A percentile compares a stretch with the other conserved stretches of the same genome.
phyloP scores from a whole-genome alignment of 441 rosid genomes.

The Adansonia madagascariensis region DNA sequence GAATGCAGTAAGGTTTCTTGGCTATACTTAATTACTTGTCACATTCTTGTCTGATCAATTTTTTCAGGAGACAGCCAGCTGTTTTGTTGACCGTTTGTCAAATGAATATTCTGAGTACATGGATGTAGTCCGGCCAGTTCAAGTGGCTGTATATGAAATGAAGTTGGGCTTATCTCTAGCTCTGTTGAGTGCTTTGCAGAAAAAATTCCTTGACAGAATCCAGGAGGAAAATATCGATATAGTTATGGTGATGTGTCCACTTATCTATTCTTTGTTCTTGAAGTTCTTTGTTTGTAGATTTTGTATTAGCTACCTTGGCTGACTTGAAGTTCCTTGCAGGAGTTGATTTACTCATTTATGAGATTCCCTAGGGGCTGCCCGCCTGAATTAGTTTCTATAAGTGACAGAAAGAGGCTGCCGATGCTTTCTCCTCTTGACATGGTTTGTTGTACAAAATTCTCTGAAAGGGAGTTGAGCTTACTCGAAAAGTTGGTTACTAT shows the following conservation, averaged over 20 bases:
- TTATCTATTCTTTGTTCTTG: slow-evolving; percentile 23
- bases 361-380: slow-evolving; percentile 69
- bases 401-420: slow-evolving; percentile 34
- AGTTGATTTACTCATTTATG: slow-evolving; percentile 71
- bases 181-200: slow-evolving; percentile 54
- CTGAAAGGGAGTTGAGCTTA: slow-evolving; percentile 49
- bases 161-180: slow-evolving; percentile 81
- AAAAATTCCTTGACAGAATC: slow-evolving; percentile 41
- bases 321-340: slow-evolving; percentile 56
- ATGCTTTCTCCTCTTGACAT: slow-evolving; percentile 42
- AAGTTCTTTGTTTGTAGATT: neutral
- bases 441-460: slow-evolving; percentile 46
- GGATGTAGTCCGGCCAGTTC: slow-evolving; percentile 89
- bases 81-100: slow-evolving; percentile 66
- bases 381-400: slow-evolving; percentile 38
- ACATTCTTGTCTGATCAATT: slow-evolving; percentile 31
- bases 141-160: slow-evolving; percentile 93
- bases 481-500: slow-evolving; percentile 69
- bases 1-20: neutral
- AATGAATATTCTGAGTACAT: slow-evolving; percentile 65
- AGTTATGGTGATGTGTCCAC: slow-evolving; percentile 56
- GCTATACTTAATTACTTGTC: slow-evolving; percentile 1
- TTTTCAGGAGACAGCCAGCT: slow-evolving; percentile 74
- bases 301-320: slow-evolving; percentile 26
- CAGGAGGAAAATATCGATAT: slow-evolving; percentile 54